phyloP scores from a whole-genome alignment of 1,284 basidiomycete genomes.

The Meira miltonrushii region DNA sequence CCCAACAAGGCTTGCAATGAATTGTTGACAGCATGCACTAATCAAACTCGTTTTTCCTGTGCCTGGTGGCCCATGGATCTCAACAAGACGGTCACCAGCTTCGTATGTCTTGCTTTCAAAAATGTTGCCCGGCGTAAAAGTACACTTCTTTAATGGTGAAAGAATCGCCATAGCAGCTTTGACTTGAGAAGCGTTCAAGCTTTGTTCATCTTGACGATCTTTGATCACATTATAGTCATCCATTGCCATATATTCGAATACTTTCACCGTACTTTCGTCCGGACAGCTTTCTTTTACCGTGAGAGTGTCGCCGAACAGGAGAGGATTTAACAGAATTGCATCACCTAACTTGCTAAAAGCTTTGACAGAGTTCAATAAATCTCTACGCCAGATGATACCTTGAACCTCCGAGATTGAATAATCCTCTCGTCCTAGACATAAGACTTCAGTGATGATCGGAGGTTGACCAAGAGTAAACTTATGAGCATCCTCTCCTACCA shows the following conservation, averaged over 20 bases:
- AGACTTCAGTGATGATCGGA: not conserved
- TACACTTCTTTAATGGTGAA: not conserved
- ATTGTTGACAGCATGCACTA: slow-evolving; percentile 3
- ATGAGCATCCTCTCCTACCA: too few relatives aligned
- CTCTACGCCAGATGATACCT: not conserved
- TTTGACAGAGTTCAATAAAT: not conserved
- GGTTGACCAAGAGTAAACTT: too few relatives aligned
- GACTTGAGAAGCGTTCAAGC: not conserved
- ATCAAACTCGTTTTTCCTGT: slow-evolving; percentile 7
- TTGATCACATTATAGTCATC: not conserved
- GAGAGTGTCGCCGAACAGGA: slow-evolving; percentile 1
- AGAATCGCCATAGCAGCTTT: not conserved
- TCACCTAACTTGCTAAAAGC: not conserved
- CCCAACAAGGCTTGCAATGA: not conserved
- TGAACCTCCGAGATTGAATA: not conserved
- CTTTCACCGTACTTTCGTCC: slow-evolving; percentile 2
- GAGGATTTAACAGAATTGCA: not conserved
- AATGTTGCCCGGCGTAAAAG: not conserved
- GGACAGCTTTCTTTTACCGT: not conserved
- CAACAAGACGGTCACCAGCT: not conserved
- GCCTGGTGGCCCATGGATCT: slow-evolving; percentile 8
- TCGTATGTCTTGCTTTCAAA: not conserved
- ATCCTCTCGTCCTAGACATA: slow-evolving; percentile 3
- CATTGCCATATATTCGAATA: not conserved
- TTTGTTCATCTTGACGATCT: not conserved